Base-by-base conservation (phyloP, 768 basidiomycete species). In the Kwoniella europaea region DNA sequence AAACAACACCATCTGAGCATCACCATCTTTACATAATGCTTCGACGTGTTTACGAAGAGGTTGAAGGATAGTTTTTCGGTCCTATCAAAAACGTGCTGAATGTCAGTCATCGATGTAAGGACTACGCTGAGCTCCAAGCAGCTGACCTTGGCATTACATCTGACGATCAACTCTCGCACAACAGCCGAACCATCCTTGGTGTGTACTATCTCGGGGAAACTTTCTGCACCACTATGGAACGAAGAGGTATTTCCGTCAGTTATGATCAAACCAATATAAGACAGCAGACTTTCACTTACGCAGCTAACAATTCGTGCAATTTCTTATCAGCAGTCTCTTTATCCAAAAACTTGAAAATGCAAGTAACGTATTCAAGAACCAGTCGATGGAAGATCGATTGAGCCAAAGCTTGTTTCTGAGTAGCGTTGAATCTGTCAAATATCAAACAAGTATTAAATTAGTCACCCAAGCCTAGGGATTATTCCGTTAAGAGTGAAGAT, bases 41-140 rank as follows among this genome's bases (percentile, higher is more conserved):
- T 91, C 91, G 27, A 95, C 86, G 76, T 97, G 93, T 1, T 93
- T 93, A 75, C 94, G 94, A 62, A 98, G 87, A 5, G 89, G 87
- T 85, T 95, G 95, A 65, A 96, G 86, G 63, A 95, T 92, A 72
- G 91, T 90, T 87, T 97, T 98, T 66, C 94, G 88, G 82, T 97
- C 94, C 91, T 91, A 67, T 10, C 42, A 61, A 59, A 59, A 64
- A 12, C 20, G 42, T 20, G 52, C 5, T 16, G 6, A 6, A 35
- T 10, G n/a, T 46, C n/a, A 29, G 55, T 57, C 35, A 35, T 35
- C 35, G 35, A 35, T 35, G 7, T 35, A 6, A 35, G 35, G 35
- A 27, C 50, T 27, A 57, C 10, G 16, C 16, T 2, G 41, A 55
- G 15, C 27, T 44, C 20, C 2, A 20, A 5, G 22, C 52, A 76